These are phyloP conservation scores for Exobasidium rhododendri DNA, from an alignment of 1,284 basidiomycete genomes.

Conservation along the genomic window DNA sequence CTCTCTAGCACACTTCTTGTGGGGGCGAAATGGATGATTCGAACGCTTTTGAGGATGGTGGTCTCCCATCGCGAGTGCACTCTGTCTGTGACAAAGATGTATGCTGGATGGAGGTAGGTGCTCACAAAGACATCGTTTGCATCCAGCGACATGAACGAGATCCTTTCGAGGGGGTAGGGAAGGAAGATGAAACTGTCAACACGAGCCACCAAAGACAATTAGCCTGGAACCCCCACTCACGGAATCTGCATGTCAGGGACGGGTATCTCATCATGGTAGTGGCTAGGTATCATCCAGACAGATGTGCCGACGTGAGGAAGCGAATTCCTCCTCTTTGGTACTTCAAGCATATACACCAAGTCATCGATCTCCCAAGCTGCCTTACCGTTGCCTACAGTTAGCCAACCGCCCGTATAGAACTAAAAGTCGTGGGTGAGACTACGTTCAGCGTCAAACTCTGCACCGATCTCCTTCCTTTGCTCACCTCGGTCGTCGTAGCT, in stretches of 20 bases:
- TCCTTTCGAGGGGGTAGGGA: conserved; percentile 3
- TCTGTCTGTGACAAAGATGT: neutral
- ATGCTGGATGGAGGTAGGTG: conserved; percentile 10
- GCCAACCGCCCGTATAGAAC: conserved; percentile 9
- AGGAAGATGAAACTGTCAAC: too few species aligned
- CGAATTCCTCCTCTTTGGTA: conserved; percentile 6
- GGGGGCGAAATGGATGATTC: conserved; percentile 6
- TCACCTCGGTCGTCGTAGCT: neutral
- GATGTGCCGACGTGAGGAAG: neutral
- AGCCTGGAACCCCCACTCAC: too few species aligned
- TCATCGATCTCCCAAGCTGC: conserved; percentile 8
- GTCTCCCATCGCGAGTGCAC: conserved; percentile 5
- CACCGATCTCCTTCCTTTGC: too few species aligned
- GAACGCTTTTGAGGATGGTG: conserved; percentile 7
- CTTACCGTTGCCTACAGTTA: neutral
- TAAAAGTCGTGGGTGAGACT: too few species aligned
- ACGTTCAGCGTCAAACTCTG: too few species aligned
- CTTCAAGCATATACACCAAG: neutral
- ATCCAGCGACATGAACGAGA: neutral
- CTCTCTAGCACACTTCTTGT: neutral
- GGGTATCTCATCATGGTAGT: neutral
- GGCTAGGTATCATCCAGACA: neutral
- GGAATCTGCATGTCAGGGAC: neutral
- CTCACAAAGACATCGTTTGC: neutral
- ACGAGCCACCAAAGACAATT: too few species aligned